These are phyloP conservation scores for Galerina marginata DNA, from an alignment of 768 basidiomycete species.

Conservation along the genomic window DNA sequence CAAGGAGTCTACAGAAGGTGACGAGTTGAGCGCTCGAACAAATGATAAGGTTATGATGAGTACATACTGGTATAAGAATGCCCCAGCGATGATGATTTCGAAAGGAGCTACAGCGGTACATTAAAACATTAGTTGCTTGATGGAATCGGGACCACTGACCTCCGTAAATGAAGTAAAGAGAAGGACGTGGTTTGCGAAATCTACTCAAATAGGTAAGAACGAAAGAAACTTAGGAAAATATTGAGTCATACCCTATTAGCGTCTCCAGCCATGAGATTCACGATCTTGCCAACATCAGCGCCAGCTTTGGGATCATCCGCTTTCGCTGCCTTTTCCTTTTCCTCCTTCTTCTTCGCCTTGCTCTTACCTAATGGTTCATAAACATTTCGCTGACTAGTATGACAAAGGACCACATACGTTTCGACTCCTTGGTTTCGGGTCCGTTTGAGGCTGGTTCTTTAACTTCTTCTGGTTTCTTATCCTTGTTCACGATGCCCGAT, in stretches of 20 bases:
- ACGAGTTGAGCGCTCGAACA: background rate
- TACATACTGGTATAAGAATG: constrained; percentile 78
- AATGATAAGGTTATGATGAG: background rate
- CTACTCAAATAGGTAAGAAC: constrained; percentile 24
- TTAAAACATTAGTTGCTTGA: constrained; percentile 10
- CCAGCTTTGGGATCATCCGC: constrained; percentile 69
- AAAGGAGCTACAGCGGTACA: constrained; percentile 58
- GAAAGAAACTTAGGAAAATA: background rate
- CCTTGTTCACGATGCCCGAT: constrained; percentile 67
- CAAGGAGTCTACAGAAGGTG: constrained; percentile 53
- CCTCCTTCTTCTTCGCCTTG: constrained; percentile 40
- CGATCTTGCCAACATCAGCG: constrained; percentile 89
- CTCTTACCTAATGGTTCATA: constrained; percentile 27
- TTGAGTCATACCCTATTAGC: constrained; percentile 53
- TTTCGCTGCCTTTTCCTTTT: constrained; percentile 44
- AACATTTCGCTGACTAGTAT: background rate
- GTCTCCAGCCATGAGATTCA: constrained; percentile 87
- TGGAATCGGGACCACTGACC: constrained; percentile 38
- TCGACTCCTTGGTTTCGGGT: constrained; percentile 21
- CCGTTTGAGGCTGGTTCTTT: constrained; percentile 40
- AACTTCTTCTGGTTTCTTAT: constrained; percentile 32
- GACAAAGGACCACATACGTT: constrained; percentile 18
- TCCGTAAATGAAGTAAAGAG: constrained; percentile 71
- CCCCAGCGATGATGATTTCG: constrained; percentile 73
- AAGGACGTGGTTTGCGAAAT: constrained; percentile 60